Conservation (phyloP, 768 basidiomycete species). For the Boletus reticuloceps region DNA sequence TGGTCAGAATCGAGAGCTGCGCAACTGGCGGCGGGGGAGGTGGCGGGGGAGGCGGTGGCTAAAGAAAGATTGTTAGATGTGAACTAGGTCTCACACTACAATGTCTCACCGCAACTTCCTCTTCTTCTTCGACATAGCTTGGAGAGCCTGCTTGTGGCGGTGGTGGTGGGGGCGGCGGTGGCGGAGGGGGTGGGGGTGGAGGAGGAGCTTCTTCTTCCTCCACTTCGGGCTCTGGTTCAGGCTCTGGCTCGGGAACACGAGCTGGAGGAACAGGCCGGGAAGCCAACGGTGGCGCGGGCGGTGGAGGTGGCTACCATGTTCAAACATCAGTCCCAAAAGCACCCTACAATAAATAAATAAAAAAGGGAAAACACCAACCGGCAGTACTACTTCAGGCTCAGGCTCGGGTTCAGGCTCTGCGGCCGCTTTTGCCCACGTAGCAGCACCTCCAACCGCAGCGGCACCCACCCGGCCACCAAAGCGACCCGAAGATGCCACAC, state of each 20-base stretch:
- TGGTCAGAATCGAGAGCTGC: constrained; percentile 23
- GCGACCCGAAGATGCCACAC: constrained; percentile 40
- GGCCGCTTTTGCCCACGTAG: constrained; percentile 17
- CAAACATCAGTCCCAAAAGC: constrained; percentile 4
- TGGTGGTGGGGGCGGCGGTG: constrained; percentile 20
- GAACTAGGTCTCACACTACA: neutral
- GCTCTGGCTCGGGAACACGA: constrained; percentile 19
- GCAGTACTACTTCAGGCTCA: constrained; percentile 28
- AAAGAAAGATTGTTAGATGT: neutral
- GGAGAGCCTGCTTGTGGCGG: constrained; percentile 4
- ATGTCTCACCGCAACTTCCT: constrained; percentile 12
- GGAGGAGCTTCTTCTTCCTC: constrained; percentile 18
- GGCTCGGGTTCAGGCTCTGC: constrained; percentile 22
- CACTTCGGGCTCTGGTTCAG: constrained; percentile 17
- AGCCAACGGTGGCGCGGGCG: constrained; percentile 21
- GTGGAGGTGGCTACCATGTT: constrained; percentile 24
- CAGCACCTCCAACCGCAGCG: constrained; percentile 32
- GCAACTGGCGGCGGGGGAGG: constrained; percentile 43
- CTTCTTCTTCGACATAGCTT: constrained; percentile 5
- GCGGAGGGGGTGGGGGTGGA: constrained; percentile 23
- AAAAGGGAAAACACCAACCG: constrained; percentile 23
- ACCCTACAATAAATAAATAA: neutral
- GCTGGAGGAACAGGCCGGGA: constrained; percentile 18
- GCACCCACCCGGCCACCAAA: constrained; percentile 27
- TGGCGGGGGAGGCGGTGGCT: constrained; percentile 27